Evolutionary conservation across 352 stramenopile species (phyloP).

Genomic region (Thalassiosira mediterranea): DNA sequence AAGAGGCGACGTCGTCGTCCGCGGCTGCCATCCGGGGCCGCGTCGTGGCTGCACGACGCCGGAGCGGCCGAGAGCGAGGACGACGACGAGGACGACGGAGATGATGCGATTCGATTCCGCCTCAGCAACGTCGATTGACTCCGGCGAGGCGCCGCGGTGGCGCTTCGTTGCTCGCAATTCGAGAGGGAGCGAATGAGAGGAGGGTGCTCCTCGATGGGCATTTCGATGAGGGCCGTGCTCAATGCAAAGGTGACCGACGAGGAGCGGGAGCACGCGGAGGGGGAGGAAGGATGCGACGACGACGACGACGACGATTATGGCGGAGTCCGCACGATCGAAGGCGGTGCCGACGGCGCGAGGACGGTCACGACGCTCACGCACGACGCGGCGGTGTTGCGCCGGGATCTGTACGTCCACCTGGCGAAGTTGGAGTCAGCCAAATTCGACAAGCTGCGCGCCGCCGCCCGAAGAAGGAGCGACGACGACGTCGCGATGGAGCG

Average conservation of each 20-base stretch:
- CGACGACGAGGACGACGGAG: neutral
- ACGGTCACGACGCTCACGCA: slow-evolving; percentile 15
- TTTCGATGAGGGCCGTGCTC: slow-evolving; percentile 37
- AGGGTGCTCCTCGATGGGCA: slow-evolving; percentile 19
- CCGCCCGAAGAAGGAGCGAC: no score
- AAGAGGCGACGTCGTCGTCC: no score
- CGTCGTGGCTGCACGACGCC: no score
- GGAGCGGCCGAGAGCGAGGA: no score
- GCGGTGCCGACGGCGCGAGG: no score
- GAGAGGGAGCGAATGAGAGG: slow-evolving; percentile 6
- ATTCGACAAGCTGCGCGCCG: no score
- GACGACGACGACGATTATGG: neutral
- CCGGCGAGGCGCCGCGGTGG: neutral
- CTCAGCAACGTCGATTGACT: neutral
- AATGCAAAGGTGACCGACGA: slow-evolving; percentile 10
- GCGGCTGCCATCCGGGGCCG: no score
- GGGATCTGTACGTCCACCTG: slow-evolving; percentile 47
- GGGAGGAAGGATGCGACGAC: neutral
- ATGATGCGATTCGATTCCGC: neutral
- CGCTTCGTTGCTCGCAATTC: no score
- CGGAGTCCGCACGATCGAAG: no score
- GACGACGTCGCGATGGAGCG: neutral
- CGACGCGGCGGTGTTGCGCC: slow-evolving; percentile 34
- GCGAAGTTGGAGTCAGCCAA: slow-evolving; percentile 17
- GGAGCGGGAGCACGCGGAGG: neutral